These are phyloP conservation scores for Xylaria polymorpha DNA, from an alignment of 2,329 filamentous ascomycete genomes.

Conservation along the genomic window DNA sequence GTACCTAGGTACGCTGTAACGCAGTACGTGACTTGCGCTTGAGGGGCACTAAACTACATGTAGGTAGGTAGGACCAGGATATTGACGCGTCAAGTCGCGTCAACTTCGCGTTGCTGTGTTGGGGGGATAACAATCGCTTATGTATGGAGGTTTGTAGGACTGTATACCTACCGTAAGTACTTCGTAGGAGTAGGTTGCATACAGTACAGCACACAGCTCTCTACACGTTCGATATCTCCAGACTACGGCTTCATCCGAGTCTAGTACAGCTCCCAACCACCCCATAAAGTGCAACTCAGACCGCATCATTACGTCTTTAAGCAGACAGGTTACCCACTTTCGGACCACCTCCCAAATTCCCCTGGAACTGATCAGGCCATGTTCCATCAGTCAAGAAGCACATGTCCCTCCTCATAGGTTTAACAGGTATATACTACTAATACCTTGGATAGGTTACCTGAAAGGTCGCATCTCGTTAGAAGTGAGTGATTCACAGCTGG, in stretches of 20 bases:
- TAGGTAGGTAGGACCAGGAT: neutral
- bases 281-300: constrained; percentile 8
- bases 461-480: constrained; percentile 20
- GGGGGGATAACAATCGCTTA: too few relatives aligned
- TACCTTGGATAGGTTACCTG: constrained; percentile 23
- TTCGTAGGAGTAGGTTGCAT: neutral
- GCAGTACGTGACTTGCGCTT: neutral
- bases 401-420: neutral
- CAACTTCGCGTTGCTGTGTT: constrained; percentile 42
- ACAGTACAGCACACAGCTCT: neutral
- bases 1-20: neutral
- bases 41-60: neutral
- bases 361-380: constrained; percentile 21
- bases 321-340: neutral
- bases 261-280: constrained; percentile 3
- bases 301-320: neutral
- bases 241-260: constrained; percentile 20
- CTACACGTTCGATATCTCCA: neutral
- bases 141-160: too few relatives aligned
- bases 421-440: neutral
- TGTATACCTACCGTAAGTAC: too few relatives aligned
- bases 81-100: constrained; percentile 44
- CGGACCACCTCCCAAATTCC: constrained; percentile 25
- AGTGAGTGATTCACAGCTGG: neutral
- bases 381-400: constrained; percentile 16